A percentile compares a stretch with the other conserved stretches of the same genome.
phyloP scores from a whole-genome alignment of 2,329 filamentous ascomycete genomes.

The Xylariaceae sp. region DNA sequence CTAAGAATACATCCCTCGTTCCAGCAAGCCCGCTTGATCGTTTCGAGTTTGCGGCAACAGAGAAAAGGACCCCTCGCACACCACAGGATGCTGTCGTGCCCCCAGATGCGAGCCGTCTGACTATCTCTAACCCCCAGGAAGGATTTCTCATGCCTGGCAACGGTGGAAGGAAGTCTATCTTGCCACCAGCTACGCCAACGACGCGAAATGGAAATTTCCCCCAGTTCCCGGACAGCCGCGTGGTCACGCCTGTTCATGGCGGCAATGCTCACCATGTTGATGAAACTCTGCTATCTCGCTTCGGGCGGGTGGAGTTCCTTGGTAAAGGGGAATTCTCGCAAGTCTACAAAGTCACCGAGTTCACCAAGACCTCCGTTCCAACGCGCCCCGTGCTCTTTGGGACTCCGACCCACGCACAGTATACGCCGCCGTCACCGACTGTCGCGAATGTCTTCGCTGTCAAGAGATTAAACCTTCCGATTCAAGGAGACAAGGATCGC shows the following conservation, averaged over 20 bases:
- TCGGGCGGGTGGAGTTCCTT: conserved; percentile 71
- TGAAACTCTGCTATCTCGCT: conserved; percentile 62
- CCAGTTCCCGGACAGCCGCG: conserved; percentile 49
- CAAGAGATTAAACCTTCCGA: conserved; percentile 82
- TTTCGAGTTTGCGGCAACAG: conserved; percentile 41
- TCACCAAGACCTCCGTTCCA: conserved; percentile 29
- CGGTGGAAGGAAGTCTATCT: conserved; percentile 28
- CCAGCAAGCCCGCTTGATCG: conserved; percentile 56
- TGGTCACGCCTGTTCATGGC: conserved; percentile 63
- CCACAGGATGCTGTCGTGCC: conserved; percentile 68
- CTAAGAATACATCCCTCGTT: conserved; percentile 44
- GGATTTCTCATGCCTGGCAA: conserved; percentile 29
- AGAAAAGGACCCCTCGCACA: conserved; percentile 59
- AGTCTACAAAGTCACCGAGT: conserved; percentile 69
- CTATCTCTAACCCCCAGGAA: conserved; percentile 60
- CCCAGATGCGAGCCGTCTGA: conserved; percentile 73
- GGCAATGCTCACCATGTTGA: conserved; percentile 70
- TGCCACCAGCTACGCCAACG: conserved; percentile 78
- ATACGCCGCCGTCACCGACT: conserved; percentile 45
- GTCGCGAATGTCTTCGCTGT: conserved; percentile 72
- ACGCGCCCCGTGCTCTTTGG: conserved; percentile 34
- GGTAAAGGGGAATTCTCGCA: conserved; percentile 90
- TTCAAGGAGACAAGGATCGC: conserved; percentile 71
- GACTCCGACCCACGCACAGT: conserved; percentile 37
- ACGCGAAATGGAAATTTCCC: conserved; percentile 49